Evolutionary conservation across 2,329 filamentous ascomycete genomes (phyloP).

Genomic region (Beauveria sp.): DNA sequence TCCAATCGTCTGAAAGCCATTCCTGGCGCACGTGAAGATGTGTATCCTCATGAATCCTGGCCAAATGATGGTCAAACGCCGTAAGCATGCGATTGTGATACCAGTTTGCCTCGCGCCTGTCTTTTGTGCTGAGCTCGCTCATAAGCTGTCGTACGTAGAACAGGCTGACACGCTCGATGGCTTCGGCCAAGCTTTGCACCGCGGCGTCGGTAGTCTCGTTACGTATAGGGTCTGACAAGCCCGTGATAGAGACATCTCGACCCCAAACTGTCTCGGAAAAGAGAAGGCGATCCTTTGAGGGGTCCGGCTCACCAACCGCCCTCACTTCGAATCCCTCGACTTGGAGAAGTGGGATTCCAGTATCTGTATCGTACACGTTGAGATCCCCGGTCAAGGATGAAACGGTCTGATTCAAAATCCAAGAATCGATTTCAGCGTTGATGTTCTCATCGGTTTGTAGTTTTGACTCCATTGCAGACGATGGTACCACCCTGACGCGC

Average conservation of each 20-base stretch:
- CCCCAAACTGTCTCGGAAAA: background rate
- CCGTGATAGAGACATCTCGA: background rate
- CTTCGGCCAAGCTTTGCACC: background rate
- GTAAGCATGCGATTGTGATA: background rate
- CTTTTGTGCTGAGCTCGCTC: background rate
- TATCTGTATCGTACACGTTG: background rate
- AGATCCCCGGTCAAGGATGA: background rate
- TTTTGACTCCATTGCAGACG: background rate
- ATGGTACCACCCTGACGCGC: background rate
- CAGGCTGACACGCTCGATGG: background rate
- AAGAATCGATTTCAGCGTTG: background rate
- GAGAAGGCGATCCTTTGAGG: background rate
- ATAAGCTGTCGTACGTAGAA: background rate
- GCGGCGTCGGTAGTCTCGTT: background rate
- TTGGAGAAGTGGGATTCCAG: background rate
- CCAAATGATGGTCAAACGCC: background rate
- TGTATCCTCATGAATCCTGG: background rate
- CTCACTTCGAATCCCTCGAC: background rate
- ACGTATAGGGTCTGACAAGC: background rate
- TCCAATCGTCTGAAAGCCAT: background rate
- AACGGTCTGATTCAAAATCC: background rate
- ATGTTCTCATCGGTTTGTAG: background rate
- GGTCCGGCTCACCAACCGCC: background rate
- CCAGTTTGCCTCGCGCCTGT: background rate
- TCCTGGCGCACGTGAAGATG: background rate